Evolutionary conservation across 257 asterid species (phyloP).

Genomic region (Capsicum chinense): DNA sequence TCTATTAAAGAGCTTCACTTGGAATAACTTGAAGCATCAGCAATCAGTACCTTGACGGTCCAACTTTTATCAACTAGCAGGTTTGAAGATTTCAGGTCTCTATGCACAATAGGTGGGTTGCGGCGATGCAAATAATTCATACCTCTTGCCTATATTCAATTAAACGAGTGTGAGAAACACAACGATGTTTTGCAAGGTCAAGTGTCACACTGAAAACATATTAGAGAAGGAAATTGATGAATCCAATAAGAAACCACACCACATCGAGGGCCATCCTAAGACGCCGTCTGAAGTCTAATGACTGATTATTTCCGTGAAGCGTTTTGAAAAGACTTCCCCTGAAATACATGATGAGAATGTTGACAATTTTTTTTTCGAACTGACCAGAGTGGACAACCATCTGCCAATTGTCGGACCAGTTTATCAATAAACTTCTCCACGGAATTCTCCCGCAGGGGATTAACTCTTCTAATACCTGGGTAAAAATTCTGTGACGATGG

Average conservation of each 20-base stretch:
- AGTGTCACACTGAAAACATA: background rate
- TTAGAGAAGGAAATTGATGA: constrained; percentile 12
- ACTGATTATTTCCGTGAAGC: constrained; percentile 62
- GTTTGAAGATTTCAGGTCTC: constrained; percentile 84
- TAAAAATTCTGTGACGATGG: constrained; percentile 68
- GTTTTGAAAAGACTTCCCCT: constrained; percentile 83
- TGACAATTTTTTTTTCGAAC: background rate
- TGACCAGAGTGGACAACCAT: background rate
- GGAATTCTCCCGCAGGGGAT: background rate
- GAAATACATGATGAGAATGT: constrained; percentile 33
- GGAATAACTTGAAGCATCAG: constrained; percentile 1
- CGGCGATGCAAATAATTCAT: constrained; percentile 81
- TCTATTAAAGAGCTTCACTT: background rate
- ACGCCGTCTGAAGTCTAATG: constrained; percentile 66
- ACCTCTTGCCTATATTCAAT: constrained; percentile 70
- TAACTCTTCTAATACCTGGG: constrained; percentile 51
- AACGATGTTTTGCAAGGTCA: background rate
- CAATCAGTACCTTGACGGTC: constrained; percentile 69
- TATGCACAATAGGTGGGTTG: constrained; percentile 82
- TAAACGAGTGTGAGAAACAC: constrained; percentile 24
- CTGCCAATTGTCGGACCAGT: constrained; percentile 5
- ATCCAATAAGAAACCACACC: constrained; percentile 44
- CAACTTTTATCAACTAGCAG: constrained; percentile 80
- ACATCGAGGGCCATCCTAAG: constrained; percentile 81
- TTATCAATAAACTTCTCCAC: background rate